Evolutionary conservation across 805 yeast genomes (phyloP).

Genomic region (Barnettozyma wickerhamii): DNA sequence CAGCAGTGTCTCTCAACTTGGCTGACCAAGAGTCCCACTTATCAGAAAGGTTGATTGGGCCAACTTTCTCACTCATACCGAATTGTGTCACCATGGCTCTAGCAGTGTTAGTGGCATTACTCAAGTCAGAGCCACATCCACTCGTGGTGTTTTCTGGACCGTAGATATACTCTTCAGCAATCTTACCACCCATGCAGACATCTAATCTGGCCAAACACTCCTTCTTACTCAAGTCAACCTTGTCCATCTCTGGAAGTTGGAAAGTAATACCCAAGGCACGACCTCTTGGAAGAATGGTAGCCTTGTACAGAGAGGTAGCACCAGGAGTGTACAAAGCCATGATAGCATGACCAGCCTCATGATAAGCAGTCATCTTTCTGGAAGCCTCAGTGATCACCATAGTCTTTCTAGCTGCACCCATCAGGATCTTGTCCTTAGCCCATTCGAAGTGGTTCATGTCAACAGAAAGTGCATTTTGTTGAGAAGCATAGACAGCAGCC

Average conservation of each 20-base stretch:
- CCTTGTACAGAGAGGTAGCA: conserved; percentile 93
- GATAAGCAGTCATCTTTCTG: conserved; percentile 91
- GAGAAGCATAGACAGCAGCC: conserved; percentile 97
- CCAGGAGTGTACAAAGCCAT: conserved; percentile 94
- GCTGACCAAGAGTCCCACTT: conserved; percentile 96
- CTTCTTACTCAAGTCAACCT: conserved; percentile 83
- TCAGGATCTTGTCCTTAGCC: conserved; percentile 97
- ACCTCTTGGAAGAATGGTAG: conserved; percentile 95
- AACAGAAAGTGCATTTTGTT: conserved; percentile 83
- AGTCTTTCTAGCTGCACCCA: conserved; percentile 97
- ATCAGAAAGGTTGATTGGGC: conserved; percentile 86
- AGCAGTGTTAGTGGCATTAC: conserved; percentile 87
- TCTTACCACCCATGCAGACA: conserved; percentile 98
- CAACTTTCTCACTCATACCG: conserved; percentile 93
- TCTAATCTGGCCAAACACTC: conserved; percentile 91
- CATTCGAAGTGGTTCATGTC: conserved; percentile 92
- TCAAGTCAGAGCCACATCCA: conserved; percentile 91
- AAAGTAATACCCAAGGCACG: conserved; percentile 95
- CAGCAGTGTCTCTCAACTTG: conserved; percentile 82
- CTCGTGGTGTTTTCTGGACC: conserved; percentile 92
- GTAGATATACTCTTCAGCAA: conserved; percentile 90
- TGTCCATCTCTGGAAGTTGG: conserved; percentile 98
- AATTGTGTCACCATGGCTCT: conserved; percentile 95
- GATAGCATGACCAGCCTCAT: conserved; percentile 99
- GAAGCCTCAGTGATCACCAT: conserved; percentile 97